phyloP scores from a whole-genome alignment of 73 alveolate species.

The Paramecium pentaurelia region DNA sequence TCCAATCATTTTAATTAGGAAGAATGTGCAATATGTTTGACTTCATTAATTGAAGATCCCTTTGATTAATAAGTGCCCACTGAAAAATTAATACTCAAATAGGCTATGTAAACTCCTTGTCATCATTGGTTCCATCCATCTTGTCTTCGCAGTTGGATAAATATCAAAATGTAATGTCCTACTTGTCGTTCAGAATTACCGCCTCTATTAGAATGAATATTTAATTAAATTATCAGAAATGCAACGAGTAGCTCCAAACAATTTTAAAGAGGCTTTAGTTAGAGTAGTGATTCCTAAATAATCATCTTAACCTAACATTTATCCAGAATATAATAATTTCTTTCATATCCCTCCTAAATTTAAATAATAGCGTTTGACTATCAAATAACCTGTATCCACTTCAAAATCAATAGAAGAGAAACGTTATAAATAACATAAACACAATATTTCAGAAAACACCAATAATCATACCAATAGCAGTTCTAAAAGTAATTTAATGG shows the following conservation, averaged over 20 bases:
- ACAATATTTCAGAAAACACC: neutral
- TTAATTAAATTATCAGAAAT: slow-evolving; percentile 16
- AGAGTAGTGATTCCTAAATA: slow-evolving; percentile 32
- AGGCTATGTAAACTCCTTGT: slow-evolving; percentile 93
- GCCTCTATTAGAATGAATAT: slow-evolving; percentile 25
- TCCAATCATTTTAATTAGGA: neutral
- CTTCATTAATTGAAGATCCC: slow-evolving; percentile 48
- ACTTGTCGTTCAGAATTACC: slow-evolving; percentile 92
- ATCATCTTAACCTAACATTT: slow-evolving; percentile 35
- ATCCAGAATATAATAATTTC: slow-evolving; percentile 14
- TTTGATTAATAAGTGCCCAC: neutral
- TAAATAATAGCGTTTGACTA: neutral
- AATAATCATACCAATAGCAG: slow-evolving; percentile 21
- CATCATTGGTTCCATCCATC: slow-evolving; percentile 89
- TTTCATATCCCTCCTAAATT: neutral
- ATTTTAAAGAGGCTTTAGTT: neutral
- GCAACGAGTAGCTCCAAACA: slow-evolving; percentile 14
- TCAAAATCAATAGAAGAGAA: slow-evolving; percentile 40
- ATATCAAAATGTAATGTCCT: slow-evolving; percentile 94
- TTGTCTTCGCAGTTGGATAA: slow-evolving; percentile 95
- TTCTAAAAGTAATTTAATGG: neutral
- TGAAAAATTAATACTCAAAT: slow-evolving; percentile 22
- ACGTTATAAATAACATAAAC: neutral
- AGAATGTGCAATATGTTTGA: slow-evolving; percentile 74
- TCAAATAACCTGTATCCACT: neutral